These are phyloP conservation scores for Ustilago lituana DNA, from an alignment of 1,284 basidiomycete species.

Conservation along the genomic window DNA sequence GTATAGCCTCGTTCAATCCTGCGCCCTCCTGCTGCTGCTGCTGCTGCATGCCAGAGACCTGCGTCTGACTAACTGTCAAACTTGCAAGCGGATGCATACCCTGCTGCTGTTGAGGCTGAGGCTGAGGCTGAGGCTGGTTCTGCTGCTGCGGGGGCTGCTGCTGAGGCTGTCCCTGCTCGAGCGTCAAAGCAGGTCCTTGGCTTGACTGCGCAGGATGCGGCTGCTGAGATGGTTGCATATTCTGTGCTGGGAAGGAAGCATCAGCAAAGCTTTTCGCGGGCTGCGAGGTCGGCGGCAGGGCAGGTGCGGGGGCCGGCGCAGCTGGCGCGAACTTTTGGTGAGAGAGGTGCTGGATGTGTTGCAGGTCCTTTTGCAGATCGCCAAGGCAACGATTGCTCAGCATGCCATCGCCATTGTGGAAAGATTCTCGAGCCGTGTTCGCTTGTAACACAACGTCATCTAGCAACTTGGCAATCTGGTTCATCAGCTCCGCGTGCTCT, in stretches of 20 bases:
- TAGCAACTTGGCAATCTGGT: constrained; percentile 51
- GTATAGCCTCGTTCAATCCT: constrained; percentile 5
- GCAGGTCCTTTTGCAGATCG: constrained; percentile 53
- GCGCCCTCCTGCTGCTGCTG: constrained; percentile 13
- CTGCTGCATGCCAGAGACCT: background rate
- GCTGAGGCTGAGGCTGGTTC: constrained; percentile 14
- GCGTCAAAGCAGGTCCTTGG: constrained; percentile 14
- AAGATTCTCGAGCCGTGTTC: constrained; percentile 52
- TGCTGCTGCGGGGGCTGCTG: constrained; percentile 25
- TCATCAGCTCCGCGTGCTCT: constrained; percentile 33
- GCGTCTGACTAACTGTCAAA: constrained; percentile 35
- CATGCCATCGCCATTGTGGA: constrained; percentile 52
- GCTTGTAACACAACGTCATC: constrained; percentile 56
- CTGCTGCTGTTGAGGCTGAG: constrained; percentile 11
- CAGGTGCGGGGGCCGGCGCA: constrained; percentile 1
- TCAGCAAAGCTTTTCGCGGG: constrained; percentile 13
- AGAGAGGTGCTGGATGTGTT: constrained; percentile 54
- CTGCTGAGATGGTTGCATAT: constrained; percentile 9
- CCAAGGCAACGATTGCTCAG: constrained; percentile 53
- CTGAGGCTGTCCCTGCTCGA: constrained; percentile 18
- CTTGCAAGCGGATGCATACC: constrained; percentile 13
- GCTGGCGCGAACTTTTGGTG: constrained; percentile 43
- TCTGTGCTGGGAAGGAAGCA: constrained; percentile 14
- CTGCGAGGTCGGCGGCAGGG: constrained; percentile 11
- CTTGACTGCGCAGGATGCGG: constrained; percentile 9